Percentiles rank a stretch among this genome's conserved stretches.
phyloP scores from a whole-genome alignment of 331 rosid genomes.

The Rosa hybrid region DNA sequence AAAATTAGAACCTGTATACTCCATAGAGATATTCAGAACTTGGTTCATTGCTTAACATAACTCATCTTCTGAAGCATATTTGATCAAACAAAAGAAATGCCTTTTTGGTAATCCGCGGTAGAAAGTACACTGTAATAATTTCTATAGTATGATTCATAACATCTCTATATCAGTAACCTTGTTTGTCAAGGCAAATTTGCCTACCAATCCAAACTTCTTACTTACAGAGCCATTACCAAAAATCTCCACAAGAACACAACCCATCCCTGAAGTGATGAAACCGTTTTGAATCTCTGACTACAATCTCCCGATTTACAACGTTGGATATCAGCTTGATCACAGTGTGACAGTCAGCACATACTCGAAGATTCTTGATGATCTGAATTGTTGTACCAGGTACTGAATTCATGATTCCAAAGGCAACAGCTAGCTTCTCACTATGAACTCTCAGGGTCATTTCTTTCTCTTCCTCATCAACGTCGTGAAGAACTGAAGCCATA shows the following conservation, averaged over 20 bases:
- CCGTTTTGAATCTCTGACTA: slow-evolving; percentile 80
- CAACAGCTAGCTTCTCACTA: slow-evolving; percentile 90
- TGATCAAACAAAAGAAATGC: not conserved
- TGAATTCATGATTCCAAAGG: slow-evolving; percentile 73
- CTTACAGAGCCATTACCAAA: slow-evolving; percentile 50
- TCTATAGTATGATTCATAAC: not conserved
- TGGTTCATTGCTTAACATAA: not conserved
- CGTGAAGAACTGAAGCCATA: slow-evolving; percentile 70
- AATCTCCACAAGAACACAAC: slow-evolving; percentile 80
- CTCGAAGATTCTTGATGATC: slow-evolving; percentile 72
- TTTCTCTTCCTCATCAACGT: slow-evolving; percentile 88
- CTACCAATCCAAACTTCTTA: slow-evolving; percentile 10
- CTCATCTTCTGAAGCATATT: not conserved
- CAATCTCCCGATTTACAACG: slow-evolving; percentile 51
- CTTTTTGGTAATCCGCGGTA: not conserved
- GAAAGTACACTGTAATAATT: not conserved
- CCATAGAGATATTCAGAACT: not conserved
- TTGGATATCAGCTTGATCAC: slow-evolving; percentile 68
- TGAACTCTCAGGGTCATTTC: slow-evolving; percentile 71
- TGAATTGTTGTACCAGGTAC: slow-evolving; percentile 64
- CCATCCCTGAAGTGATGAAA: slow-evolving; percentile 86
- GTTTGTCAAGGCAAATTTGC: not conserved
- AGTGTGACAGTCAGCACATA: slow-evolving; percentile 76
- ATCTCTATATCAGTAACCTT: not conserved
- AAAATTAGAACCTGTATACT: not conserved